Evolutionary conservation across 1,139 yeast genomes (phyloP), one percentile per base, ranked within the genome.

Genomic region (Taphrina populina): DNA sequence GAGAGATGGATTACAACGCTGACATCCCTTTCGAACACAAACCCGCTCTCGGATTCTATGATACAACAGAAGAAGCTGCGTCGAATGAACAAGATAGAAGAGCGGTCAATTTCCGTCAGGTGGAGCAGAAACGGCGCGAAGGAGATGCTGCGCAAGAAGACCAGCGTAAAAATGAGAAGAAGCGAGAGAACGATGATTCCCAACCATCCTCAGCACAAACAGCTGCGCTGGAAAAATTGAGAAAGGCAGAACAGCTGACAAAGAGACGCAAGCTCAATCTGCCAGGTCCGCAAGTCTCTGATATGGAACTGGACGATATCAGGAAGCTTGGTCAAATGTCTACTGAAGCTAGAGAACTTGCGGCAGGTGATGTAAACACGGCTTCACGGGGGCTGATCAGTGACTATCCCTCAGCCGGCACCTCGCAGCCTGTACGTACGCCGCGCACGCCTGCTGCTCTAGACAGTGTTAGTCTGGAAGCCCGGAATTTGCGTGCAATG

Each of bases 11-110:
- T 67, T 88, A 87, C 67, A 85, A 83, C 66, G 84, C 80, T 1
- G 96, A 86, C 64, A 80, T 90, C 13, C 88, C 92, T 0, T 84
- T 85, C 65, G 95, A 88, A 64, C 82, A 80, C 59, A 71, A 70
- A n/a, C 95, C 95, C 0, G 76, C 76, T 4, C 72, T 71, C 0
- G 96, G 96, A 0, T 69, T 80, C 13, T 85, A 83, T 66, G 94
- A 85, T 64, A 81, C 83, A 0, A 65, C 74, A 0, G 80, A 77
- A 29, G 97, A 90, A 66, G 68, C 60, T 19, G 36, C 27, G 4
- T 17, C 19, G 4, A 52, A 56, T 17, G 58, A 53, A 20, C 32
- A 36, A 4, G 78, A 73, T 2, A 69, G 74, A 41, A 63, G 60
- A 1, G 67, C 67, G 8, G 84, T 81, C 67, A 78, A 78, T 58